Percentiles rank a stretch among this genome's conserved stretches.
Evolutionary conservation across 148 eudicot species (phyloP).

Genomic region (Arctostaphylos glauca): DNA sequence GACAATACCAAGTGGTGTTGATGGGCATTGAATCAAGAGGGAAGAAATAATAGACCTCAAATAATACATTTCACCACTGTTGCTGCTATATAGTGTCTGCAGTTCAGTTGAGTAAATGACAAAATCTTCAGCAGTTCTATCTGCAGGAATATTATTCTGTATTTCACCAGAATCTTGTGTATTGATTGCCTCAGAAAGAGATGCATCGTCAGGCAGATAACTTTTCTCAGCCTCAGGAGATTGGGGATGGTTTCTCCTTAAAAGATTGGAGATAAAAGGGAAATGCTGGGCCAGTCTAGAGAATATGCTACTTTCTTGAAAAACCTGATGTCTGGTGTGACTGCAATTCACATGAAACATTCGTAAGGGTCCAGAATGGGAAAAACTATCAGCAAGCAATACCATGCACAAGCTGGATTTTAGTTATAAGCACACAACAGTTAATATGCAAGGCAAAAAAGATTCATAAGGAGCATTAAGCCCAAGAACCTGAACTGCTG

Average conservation of each 20-base stretch:
- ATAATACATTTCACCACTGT: constrained; percentile 28
- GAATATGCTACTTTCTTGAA: constrained; percentile 55
- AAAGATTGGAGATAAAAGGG: constrained; percentile 60
- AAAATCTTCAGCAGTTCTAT: constrained; percentile 29
- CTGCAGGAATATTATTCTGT: constrained; percentile 25
- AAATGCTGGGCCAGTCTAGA: constrained; percentile 69
- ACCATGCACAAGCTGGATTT: background rate
- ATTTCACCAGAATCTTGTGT: constrained; percentile 30
- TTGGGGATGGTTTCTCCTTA: constrained; percentile 39
- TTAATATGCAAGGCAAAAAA: background rate
- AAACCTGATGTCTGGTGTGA: constrained; percentile 32
- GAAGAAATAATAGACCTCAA: constrained; percentile 32
- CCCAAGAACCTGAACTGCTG: background rate
- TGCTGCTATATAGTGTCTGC: constrained; percentile 28
- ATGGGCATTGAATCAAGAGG: constrained; percentile 12
- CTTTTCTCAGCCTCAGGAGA: constrained; percentile 25
- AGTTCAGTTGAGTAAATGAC: constrained; percentile 37
- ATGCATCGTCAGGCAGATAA: constrained; percentile 25
- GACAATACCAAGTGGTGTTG: constrained; percentile 5
- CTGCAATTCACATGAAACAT: constrained; percentile 32
- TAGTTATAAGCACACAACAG: background rate
- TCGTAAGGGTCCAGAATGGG: background rate
- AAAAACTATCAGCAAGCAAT: background rate
- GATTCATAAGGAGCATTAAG: background rate
- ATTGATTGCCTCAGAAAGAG: constrained; percentile 26